These are phyloP conservation scores for Metarhizium album DNA, from an alignment of 2,329 filamentous ascomycete genomes.

Conservation along the genomic window DNA sequence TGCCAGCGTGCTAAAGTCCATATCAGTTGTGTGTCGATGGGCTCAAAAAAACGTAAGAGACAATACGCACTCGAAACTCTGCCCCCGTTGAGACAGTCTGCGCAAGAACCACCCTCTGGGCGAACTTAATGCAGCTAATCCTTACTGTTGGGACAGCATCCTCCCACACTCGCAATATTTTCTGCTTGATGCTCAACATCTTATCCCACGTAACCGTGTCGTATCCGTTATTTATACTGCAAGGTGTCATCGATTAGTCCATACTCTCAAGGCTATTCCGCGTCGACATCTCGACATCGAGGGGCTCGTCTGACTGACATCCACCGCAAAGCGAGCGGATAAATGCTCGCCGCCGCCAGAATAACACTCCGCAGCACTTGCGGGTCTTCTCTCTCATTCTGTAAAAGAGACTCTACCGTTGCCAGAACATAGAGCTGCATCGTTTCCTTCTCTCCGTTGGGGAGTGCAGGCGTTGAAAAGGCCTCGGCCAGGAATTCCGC, in stretches of 20 bases:
- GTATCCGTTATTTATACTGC: slow-evolving; percentile 76
- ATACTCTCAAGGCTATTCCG: neutral
- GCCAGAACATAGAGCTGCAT: slow-evolving; percentile 69
- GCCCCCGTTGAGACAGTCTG: slow-evolving; percentile 76
- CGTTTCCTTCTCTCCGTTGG: slow-evolving; percentile 67
- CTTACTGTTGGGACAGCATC: slow-evolving; percentile 62
- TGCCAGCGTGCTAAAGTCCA: slow-evolving; percentile 30
- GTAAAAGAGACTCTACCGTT: slow-evolving; percentile 59
- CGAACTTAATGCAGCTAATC: slow-evolving; percentile 96
- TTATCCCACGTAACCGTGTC: slow-evolving; percentile 77
- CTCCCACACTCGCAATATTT: slow-evolving; percentile 84
- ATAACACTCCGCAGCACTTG: slow-evolving; percentile 78
- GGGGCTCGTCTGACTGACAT: slow-evolving; percentile 61
- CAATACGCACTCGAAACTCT: slow-evolving; percentile 64
- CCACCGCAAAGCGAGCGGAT: slow-evolving; percentile 83
- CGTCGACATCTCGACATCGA: neutral
- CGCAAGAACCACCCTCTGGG: slow-evolving; percentile 82
- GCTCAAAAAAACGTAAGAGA: neutral
- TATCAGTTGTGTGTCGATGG: neutral
- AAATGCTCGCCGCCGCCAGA: slow-evolving; percentile 84
- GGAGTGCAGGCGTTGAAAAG: slow-evolving; percentile 81
- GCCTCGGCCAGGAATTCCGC: slow-evolving; percentile 92
- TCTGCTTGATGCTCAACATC: slow-evolving; percentile 80
- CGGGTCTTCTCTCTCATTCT: slow-evolving; percentile 63
- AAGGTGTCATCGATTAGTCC: slow-evolving; percentile 3